Evolutionary conservation across 495 filamentous ascomycete genomes (phyloP).

Genomic region (Bathelium albidoporum): DNA sequence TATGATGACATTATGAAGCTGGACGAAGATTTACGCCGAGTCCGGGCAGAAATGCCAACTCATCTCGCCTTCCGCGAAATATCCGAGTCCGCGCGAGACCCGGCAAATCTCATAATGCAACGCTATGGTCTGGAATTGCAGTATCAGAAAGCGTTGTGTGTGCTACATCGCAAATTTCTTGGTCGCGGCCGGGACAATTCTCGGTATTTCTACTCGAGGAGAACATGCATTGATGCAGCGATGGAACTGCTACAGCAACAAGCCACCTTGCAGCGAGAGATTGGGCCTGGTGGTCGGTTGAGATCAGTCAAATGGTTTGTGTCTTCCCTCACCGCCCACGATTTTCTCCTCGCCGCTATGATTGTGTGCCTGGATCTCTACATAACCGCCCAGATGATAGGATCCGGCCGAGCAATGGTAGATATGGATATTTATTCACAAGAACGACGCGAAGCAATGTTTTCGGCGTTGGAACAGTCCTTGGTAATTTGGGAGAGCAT

Average conservation of each 20-base stretch:
- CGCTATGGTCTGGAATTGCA: conserved; percentile 71
- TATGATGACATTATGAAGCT: conserved; percentile 77
- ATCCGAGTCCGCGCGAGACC: conserved; percentile 62
- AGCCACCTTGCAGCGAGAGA: conserved; percentile 64
- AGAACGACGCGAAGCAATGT: conserved; percentile 67
- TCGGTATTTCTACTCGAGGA: conserved; percentile 70
- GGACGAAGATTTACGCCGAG: conserved; percentile 61
- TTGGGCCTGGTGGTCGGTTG: conserved; percentile 59
- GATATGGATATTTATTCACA: conserved; percentile 57
- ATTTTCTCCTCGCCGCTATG: conserved; percentile 85
- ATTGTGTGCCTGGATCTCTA: conserved; percentile 70
- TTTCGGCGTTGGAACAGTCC: conserved; percentile 57
- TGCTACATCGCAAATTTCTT: conserved; percentile 79
- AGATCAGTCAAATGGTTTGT: conserved; percentile 66
- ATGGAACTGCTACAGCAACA: conserved; percentile 67
- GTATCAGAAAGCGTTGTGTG: conserved; percentile 70
- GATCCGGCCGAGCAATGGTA: conserved; percentile 26
- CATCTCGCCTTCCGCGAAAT: conserved; percentile 61
- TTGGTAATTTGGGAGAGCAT: conserved; percentile 68
- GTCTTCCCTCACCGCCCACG: conserved; percentile 64
- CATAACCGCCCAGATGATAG: conserved; percentile 35
- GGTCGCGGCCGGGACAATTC: conserved; percentile 57
- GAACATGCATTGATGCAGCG: conserved; percentile 69
- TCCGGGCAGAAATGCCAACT: conserved; percentile 54
- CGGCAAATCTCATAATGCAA: conserved; percentile 68